Base-by-base conservation (phyloP, 306 rosid species). In the Ammopiptanthus mongolicus region DNA sequence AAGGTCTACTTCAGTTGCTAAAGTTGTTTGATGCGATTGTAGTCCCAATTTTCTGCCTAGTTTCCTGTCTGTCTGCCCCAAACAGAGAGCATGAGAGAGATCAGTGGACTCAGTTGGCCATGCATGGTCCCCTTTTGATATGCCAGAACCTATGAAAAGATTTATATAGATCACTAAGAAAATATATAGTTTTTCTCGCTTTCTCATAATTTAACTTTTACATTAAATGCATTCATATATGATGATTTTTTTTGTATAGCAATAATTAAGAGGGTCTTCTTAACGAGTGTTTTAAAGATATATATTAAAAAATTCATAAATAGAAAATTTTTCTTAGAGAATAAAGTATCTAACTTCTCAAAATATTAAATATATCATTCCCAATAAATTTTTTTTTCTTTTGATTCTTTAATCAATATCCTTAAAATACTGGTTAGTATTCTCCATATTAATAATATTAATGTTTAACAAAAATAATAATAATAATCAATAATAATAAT, bases 1-100 rank as follows among this genome's bases (percentile, higher is more conserved):
- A 80, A 84, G 85, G 90, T 86, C 90, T 82, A 82, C 84, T 80
- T 88, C 87, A 84, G 84, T 86, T 86, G 41, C 90, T 80, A 63
- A 84, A 78, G 53, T 82, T 80, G 81, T 86, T 80, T 80, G 85
- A 87, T 83, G 80, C 74, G 80, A 77, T 86, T 78, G 79, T 74
- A 74, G 52, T 82, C 86, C 89, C 80, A 78, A 87, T 77, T 86
- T 77, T 77, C 76, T 88, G 83, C 79, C 82, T 63, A 52, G 48
- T 72, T 82, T 84, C 74, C 83, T 84, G 76, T 78, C 76, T 86
- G 89, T 84, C 89, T 84, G 78, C 76, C 83, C 85, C 25, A 71
- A 76, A 80, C 76, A 52, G 74, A 84, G 71, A 51, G 34, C 58
- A 21, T 65, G 86, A 82, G 75, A 73, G 71, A 66, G 36, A 33